Conservation (phyloP, 2,329 filamentous ascomycete genomes). For the Calonectria henricotiae region DNA sequence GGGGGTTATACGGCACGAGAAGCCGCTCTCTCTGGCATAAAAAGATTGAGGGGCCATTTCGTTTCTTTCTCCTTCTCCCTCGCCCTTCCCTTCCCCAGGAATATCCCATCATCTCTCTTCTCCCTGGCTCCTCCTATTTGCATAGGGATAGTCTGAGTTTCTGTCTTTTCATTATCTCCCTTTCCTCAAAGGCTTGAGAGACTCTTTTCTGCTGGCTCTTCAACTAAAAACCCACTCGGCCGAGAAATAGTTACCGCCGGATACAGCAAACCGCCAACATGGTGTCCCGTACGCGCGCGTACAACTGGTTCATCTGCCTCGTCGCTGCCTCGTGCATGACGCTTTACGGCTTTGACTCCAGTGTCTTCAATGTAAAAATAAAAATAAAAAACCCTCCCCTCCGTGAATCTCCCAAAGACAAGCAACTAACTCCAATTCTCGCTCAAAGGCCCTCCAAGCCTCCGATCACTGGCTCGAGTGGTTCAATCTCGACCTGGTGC, state of each 20-base stretch:
- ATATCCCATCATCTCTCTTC: slow-evolving; percentile 1
- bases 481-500: slow-evolving; percentile 68
- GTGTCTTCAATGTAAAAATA: slow-evolving; percentile 75
- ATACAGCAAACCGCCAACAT: slow-evolving; percentile 52
- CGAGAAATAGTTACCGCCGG: background rate
- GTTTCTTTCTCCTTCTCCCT: slow-evolving; percentile 28
- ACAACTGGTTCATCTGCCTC: slow-evolving; percentile 73
- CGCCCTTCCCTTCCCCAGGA: slow-evolving; percentile 24
- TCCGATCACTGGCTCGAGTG: slow-evolving; percentile 78
- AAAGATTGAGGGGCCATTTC: slow-evolving; percentile 40
- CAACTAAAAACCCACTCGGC: background rate
- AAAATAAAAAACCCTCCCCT: too few species aligned
- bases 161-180: background rate
- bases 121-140: slow-evolving; percentile 6
- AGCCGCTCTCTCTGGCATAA: slow-evolving; percentile 37
- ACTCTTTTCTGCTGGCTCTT: background rate
- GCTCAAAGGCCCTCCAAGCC: slow-evolving; percentile 71
- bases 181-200: background rate
- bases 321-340: slow-evolving; percentile 84
- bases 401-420: background rate
- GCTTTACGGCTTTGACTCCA: slow-evolving; percentile 82
- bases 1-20: slow-evolving; percentile 44
- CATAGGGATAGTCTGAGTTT: background rate
- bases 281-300: slow-evolving; percentile 55
- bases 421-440: slow-evolving; percentile 30